Evolutionary conservation across 129 eudicot genomes (phyloP).

Genomic region (Lactuca saligna): DNA sequence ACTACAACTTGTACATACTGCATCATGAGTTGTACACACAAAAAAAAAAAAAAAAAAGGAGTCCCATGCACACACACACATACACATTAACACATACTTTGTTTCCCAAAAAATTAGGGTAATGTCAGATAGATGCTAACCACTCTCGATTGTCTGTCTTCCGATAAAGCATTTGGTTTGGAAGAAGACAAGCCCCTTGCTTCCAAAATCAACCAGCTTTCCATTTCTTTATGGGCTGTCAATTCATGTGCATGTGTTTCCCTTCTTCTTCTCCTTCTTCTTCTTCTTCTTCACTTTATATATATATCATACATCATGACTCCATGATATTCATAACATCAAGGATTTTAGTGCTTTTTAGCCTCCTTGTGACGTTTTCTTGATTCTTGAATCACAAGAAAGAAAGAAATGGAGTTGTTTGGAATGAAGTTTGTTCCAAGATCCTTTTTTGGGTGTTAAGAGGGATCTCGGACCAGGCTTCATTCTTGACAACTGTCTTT

Average conservation of each 20-base stretch:
- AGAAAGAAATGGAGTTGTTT: conserved; percentile 53
- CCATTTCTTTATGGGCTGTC: conserved; percentile 52
- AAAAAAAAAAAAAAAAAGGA: conserved; percentile 2
- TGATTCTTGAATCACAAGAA: conserved; percentile 42
- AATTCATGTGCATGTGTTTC: conserved; percentile 50
- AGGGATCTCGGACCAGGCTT: conserved; percentile 90
- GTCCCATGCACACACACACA: conserved; percentile 21
- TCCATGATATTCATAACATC: conserved; percentile 35
- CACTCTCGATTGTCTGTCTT: conserved; percentile 44
- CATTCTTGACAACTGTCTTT: conserved; percentile 63
- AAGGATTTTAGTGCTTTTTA: neutral
- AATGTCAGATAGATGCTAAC: conserved; percentile 31
- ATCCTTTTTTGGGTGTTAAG: conserved; percentile 19
- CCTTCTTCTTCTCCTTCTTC: conserved; percentile 25
- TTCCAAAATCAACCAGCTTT: conserved; percentile 62
- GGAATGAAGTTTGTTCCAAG: conserved; percentile 84
- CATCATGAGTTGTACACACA: conserved; percentile 25
- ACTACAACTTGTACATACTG: conserved; percentile 22
- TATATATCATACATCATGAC: conserved; percentile 16
- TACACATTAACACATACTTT: neutral
- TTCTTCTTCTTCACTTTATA: conserved; percentile 17
- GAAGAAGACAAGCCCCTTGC: conserved; percentile 52
- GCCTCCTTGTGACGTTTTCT: conserved; percentile 15
- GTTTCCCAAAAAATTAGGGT: neutral
- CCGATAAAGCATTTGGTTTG: conserved; percentile 27